A percentile compares a stretch with the other conserved stretches of the same genome.
Evolutionary conservation across 495 filamentous ascomycete species (phyloP).

Genomic region (Letharia lupina): DNA sequence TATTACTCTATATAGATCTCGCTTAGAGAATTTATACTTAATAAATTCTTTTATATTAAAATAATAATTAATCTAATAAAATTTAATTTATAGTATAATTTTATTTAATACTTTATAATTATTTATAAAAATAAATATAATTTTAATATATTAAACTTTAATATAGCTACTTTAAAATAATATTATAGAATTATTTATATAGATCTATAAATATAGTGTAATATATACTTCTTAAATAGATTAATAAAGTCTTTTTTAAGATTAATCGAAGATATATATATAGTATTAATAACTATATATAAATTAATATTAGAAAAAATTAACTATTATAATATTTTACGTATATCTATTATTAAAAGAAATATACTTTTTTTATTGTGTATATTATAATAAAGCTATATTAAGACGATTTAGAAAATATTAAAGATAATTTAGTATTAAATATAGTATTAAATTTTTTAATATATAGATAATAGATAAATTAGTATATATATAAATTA

Average conservation of each 20-base stretch:
- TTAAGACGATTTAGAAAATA: too few species aligned
- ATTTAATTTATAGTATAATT: background rate
- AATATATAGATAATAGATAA: too few species aligned
- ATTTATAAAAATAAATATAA: background rate
- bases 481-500: too few species aligned
- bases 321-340: background rate
- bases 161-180: background rate
- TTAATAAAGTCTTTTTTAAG: background rate
- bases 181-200: background rate
- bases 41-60: background rate
- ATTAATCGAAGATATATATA: background rate
- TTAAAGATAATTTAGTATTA: too few species aligned
- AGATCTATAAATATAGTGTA: background rate
- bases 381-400: background rate
- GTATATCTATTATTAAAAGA: background rate
- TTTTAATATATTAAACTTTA: background rate
- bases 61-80: background rate
- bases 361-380: background rate
- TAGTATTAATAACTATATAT: background rate
- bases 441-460: too few species aligned
- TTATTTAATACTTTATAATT: background rate
- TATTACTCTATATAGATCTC: background rate
- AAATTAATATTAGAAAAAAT: background rate
- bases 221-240: too few species aligned
- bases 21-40: background rate